Evolutionary conservation across 176 grass and related monocot genomes (phyloP), one percentile per base, ranked within the genome.

Genomic region (Eragrostis nindensis): DNA sequence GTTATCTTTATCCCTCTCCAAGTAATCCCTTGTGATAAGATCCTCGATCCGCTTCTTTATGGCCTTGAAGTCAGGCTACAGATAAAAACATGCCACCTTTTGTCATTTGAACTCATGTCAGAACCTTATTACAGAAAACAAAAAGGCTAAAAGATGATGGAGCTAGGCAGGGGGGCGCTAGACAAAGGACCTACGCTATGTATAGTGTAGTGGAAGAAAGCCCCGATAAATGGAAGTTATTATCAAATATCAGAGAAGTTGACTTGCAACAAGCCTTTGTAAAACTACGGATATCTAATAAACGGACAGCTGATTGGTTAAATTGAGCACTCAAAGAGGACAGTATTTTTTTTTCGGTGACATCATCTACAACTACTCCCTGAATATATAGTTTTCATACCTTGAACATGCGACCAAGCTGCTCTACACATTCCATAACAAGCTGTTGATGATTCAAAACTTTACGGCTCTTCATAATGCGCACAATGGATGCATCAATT

Each of bases 381-480:
- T 56, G 26, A 77, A 46, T 11, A 62, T 56, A 66, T 72, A 21
- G 46, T 53, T 70, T 79, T 7, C 50, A 5, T 88, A 95, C 93
- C 93, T 90, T 95, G 66, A 95, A 95, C 93, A 94, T 97, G 83
- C 87, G 92, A 82, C 82, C 80, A 65, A 97, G 94, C 50, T 97
- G 94, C 53, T 97, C 87, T 68, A 97, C 94, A 46, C 92, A 97
- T 64, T 97, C 92, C 63, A 88, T 80, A 44, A 94, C 87, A 40
- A 97, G 85, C 32, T 94, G 88, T 60, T 94, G 95, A 86, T 94
- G 92, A 60, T 66, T 74, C 71, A 94, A 76, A 27, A 94, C 84
- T 84, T 98, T 98, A 11, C 95, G 87, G 39, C 95, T 98, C 85
- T 98, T 98, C 95, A 94, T 98, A 82, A 98, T 92, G 21, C 95